Conservation (phyloP, 2,329 filamentous ascomycete species). For the Alternaria conjuncta region DNA sequence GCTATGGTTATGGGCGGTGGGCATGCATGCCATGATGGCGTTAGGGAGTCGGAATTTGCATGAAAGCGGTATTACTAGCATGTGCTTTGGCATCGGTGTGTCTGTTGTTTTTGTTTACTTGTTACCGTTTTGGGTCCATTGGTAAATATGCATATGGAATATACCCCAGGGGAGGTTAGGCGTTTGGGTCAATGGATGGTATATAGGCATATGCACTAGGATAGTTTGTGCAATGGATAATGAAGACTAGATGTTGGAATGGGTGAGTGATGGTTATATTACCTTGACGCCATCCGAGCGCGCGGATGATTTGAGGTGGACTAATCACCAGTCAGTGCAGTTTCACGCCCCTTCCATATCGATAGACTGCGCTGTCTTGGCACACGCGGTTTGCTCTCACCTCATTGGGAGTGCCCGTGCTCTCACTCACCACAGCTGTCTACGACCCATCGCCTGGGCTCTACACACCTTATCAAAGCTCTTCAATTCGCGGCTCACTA, state of each 20-base stretch:
- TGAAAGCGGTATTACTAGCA: background rate
- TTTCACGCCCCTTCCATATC: background rate
- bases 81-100: background rate
- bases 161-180: conserved; percentile 2
- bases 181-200: background rate
- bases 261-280: background rate
- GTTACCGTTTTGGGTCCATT: background rate
- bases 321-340: background rate
- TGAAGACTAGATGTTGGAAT: background rate
- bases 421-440: background rate
- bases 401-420: background rate
- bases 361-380: background rate
- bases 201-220: background rate
- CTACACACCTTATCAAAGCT: background rate
- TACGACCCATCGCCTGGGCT: background rate
- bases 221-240: background rate
- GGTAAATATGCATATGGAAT: conserved; percentile 1
- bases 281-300: background rate
- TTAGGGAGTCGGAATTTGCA: background rate
- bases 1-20: background rate
- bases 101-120: background rate
- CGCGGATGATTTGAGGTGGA: too few species aligned
- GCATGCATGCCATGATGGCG: background rate
- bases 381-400: background rate
- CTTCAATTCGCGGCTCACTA: background rate